Base-by-base conservation (phyloP, 2,329 filamentous ascomycete genomes). In the Monosporascus sp. region DNA sequence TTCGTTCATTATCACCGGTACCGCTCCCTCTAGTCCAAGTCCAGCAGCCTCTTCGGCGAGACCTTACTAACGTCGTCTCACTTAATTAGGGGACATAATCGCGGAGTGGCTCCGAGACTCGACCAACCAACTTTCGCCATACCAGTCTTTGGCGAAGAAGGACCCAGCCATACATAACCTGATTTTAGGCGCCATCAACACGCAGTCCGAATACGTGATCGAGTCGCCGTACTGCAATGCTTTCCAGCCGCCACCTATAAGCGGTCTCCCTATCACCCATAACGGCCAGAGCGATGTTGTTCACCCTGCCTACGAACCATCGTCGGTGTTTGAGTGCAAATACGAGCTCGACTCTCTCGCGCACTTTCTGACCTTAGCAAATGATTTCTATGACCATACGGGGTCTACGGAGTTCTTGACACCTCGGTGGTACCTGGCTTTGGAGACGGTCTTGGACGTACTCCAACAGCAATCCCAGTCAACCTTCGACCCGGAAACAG, bases 331-430 rank as follows among this genome's bases (percentile, higher is more conserved):
- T 60, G 94, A 99, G 72, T 99, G 94, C 82, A 99, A 99, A 73
- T 99, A 97, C 72, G 94, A 99, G 75, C 84, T 99, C 22, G 94
- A 99, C 73, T 97, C 92, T 8, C 79, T 99, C 0, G 94, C 92
- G 0, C 87, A 95, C 66, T 99, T 99, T 69, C 80, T 99, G 6
- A 85, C 88, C 0, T 75, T 99, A 2, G 83, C 81, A 19, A 97
- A 96, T 64, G 86, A 96, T 62, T 97, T 96, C 72, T 81, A 94
- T 72, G 83, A 88, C 40, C 81, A 90, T 65, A 95, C 91, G 0
- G 80, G 80, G 2, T 93, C 90, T 0, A 87, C 80, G 1, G 86
- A 87, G 1, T 97, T 96, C 67, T 67, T 97, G 38, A 92, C 83
- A 3, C 70, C 79, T 6, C 82, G 93, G 48, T 99, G 91, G 90